These are phyloP conservation scores for Suhomyces vadensis DNA, from an alignment of 805 yeast species.

Conservation along the genomic window DNA sequence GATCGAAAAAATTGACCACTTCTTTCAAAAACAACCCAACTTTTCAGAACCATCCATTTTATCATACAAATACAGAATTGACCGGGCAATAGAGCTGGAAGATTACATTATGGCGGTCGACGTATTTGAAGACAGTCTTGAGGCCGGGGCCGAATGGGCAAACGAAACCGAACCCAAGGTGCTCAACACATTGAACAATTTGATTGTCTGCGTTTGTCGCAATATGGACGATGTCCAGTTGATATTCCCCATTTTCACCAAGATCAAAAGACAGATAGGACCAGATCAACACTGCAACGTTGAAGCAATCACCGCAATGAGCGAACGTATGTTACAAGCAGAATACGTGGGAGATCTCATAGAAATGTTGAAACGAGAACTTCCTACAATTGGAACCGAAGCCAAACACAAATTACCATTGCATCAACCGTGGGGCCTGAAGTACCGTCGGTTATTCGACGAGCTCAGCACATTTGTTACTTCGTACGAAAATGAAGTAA, in stretches of 20 bases:
- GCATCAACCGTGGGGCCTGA: conserved; percentile 21
- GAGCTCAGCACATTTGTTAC: conserved; percentile 32
- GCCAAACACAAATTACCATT: conserved; percentile 28
- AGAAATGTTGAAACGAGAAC: conserved; percentile 41
- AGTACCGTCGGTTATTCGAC: conserved; percentile 31
- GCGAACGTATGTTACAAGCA: conserved; percentile 30
- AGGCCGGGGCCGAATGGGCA: conserved; percentile 24
- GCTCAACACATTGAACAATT: conserved; percentile 44
- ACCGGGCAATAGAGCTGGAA: conserved; percentile 21
- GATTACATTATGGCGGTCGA: conserved; percentile 25
- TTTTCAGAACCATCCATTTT: conserved; percentile 18
- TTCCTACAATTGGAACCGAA: conserved; percentile 37
- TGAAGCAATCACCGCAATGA: conserved; percentile 29
- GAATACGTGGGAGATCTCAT: conserved; percentile 44
- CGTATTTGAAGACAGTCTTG: conserved; percentile 35
- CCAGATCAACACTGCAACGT: conserved; percentile 22
- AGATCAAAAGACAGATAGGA: conserved; percentile 39
- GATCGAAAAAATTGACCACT: conserved; percentile 15
- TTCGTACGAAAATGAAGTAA: conserved; percentile 28
- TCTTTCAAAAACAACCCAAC: conserved; percentile 10
- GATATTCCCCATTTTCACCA: conserved; percentile 34
- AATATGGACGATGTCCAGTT: conserved; percentile 26
- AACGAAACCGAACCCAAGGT: conserved; percentile 34
- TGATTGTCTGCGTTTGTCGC: conserved; percentile 38
- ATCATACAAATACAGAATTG: conserved; percentile 32